Evolutionary conservation across 129 eudicot species (phyloP).

Genomic region (Dittrichia graveolens): DNA sequence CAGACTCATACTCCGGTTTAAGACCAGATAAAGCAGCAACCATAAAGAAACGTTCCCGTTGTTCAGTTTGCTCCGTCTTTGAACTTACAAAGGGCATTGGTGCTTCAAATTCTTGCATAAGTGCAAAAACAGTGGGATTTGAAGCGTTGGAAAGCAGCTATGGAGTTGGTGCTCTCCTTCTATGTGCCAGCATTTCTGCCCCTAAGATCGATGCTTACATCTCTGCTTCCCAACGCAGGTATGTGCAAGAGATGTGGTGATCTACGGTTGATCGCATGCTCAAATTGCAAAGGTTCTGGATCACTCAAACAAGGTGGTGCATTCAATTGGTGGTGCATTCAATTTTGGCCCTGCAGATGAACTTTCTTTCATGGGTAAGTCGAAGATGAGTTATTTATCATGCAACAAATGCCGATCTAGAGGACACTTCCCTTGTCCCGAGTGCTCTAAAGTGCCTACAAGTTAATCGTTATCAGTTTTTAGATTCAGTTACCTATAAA

Average conservation of each 20-base stretch:
- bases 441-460: conserved; percentile 52
- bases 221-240: conserved; percentile 83
- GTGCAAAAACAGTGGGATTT: too few relatives aligned
- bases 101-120: too few relatives aligned
- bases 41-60: too few relatives aligned
- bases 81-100: too few relatives aligned
- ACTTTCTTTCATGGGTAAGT: conserved; percentile 32
- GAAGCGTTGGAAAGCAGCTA: too few relatives aligned
- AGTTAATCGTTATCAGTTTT: conserved; percentile 18
- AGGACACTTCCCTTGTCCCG: conserved; percentile 78
- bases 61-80: too few relatives aligned
- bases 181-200: conserved; percentile 82
- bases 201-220: conserved; percentile 74
- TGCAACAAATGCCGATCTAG: conserved; percentile 67
- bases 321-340: too few relatives aligned
- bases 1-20: too few relatives aligned
- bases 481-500: conserved; percentile 1
- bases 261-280: conserved; percentile 71
- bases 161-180: conserved; percentile 76
- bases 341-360: conserved; percentile 43
- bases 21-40: too few relatives aligned
- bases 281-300: conserved; percentile 76
- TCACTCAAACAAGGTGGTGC: conserved; percentile 62
- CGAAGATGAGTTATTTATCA: conserved; percentile 37
- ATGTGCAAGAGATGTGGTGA: conserved; percentile 93